A percentile compares a stretch with the other conserved stretches of the same genome.
These are phyloP conservation scores for Magnaporthiopsis incrustans DNA, from an alignment of 2,329 filamentous ascomycete genomes.

Conservation along the genomic window DNA sequence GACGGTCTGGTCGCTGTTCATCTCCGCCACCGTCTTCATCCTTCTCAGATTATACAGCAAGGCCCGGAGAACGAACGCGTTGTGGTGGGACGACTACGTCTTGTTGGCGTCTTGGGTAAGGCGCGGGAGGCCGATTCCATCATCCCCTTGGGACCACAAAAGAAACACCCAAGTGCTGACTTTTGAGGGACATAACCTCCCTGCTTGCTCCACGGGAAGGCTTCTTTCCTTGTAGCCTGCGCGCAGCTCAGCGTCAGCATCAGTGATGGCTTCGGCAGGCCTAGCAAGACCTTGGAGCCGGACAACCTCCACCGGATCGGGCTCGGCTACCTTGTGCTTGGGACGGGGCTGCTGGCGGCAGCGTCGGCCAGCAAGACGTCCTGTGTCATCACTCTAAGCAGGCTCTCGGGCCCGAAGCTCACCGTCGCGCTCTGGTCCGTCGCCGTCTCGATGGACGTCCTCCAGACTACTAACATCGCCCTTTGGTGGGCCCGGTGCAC, in stretches of 20 bases:
- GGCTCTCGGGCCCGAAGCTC: constrained; percentile 15
- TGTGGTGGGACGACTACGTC: constrained; percentile 5
- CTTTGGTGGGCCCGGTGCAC: constrained; percentile 22
- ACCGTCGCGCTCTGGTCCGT: constrained; percentile 18
- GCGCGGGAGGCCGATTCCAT: background rate
- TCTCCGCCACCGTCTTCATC: background rate
- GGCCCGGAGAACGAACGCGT: background rate
- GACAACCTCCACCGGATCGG: background rate
- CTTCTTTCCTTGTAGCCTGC: background rate
- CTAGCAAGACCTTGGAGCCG: background rate
- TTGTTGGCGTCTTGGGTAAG: background rate
- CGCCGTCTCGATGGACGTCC: constrained; percentile 23
- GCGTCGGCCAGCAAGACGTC: constrained; percentile 29
- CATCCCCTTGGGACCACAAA: background rate
- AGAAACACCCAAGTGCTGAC: background rate
- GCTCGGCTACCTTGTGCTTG: background rate
- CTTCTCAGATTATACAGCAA: background rate
- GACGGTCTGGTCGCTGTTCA: constrained; percentile 5
- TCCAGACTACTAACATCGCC: constrained; percentile 18
- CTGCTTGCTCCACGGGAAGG: too few relatives aligned
- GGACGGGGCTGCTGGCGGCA: constrained; percentile 15
- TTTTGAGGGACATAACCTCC: too few relatives aligned
- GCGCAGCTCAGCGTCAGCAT: background rate
- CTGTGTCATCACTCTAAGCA: constrained; percentile 27
- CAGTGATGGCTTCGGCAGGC: background rate